Evolutionary conservation across 441 rosid species (phyloP).

Genomic region (Erodium trifolium): DNA sequence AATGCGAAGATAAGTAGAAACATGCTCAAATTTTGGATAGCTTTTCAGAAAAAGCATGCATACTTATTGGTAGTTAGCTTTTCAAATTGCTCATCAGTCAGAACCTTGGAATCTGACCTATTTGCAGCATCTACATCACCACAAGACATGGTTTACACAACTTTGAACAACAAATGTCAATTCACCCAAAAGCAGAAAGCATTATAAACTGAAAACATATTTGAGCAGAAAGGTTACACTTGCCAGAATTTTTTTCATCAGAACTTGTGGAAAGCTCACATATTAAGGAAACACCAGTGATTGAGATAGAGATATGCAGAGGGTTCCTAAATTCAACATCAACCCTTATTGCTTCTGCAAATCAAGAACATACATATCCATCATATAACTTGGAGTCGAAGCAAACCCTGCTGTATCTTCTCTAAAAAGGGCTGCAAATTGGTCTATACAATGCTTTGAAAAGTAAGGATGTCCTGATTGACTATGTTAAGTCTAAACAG

Average conservation of each 20-base stretch:
- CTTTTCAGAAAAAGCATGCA: conserved; percentile 11
- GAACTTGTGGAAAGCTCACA: conserved; percentile 58
- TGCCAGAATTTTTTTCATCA: conserved; percentile 58
- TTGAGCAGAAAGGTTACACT: conserved; percentile 23
- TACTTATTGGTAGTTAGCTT: conserved; percentile 34
- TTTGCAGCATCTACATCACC: conserved; percentile 38
- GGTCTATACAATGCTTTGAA: background rate
- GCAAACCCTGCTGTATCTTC: conserved; percentile 2
- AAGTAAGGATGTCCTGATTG: background rate
- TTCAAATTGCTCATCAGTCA: conserved; percentile 33
- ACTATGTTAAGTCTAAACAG: conserved; percentile 6
- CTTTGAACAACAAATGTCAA: background rate
- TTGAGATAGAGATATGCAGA: conserved; percentile 60
- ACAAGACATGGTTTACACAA: conserved; percentile 15
- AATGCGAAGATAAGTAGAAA: background rate
- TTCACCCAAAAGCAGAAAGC: conserved; percentile 7
- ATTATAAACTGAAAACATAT: background rate
- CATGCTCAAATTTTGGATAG: background rate
- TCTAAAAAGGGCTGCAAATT: conserved; percentile 1
- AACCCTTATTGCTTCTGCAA: conserved; percentile 76
- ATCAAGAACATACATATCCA: conserved; percentile 7
- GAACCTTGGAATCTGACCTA: conserved; percentile 35
- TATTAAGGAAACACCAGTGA: conserved; percentile 64
- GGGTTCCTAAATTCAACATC: conserved; percentile 76
- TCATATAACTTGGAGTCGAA: conserved; percentile 2